Base-by-base conservation (phyloP, 805 yeast species). In the Suhomyces sp. region DNA sequence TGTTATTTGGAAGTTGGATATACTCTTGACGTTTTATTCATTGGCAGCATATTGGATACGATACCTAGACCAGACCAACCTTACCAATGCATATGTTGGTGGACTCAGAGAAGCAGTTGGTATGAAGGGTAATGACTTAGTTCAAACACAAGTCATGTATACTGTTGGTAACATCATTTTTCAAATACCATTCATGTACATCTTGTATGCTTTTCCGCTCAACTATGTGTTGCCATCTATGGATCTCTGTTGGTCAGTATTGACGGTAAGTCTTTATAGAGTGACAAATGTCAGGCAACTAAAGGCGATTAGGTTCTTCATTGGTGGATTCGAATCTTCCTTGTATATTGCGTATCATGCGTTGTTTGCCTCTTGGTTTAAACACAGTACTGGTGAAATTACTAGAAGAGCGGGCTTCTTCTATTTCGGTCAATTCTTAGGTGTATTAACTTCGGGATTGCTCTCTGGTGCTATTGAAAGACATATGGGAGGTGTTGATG, bases 301-400 rank as follows among this genome's bases (percentile, higher is more conserved):
- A 19, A 46, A 50, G 22, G 55, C 49, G 9, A 19, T 51, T 21
- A 35, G 56, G 4, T 51, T 51, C 29, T 42, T 51, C 24, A 43
- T 47, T 17, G 56, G 56, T 6, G 44, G 43, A 12, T 46, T 46
- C 15, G 56, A 50, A 10, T 36, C 46, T 5, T 31, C 35, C 10
- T 36, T 33, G 19, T 42, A 38, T 23, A 36, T 39, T n/a, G 36
- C 35, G 3, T 39, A 37, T 7, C 36, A 43, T 21, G 38, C 40
- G 32, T 37, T 36, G 28, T 39, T 43, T 25, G 87, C 85, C 13
- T 67, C 76, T 48, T 79, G 75, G 72, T 77, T 76, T 54, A 67
- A 68, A 46, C 21, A 33, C 3, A 31, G 44, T 20, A 43, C 77
- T 33, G 64, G 40, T 35, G 84, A 82, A 57, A 66, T 79, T 37